Evolutionary conservation across 2,329 filamentous ascomycete genomes (phyloP).

Genomic region (Teratosphaeria destructans): DNA sequence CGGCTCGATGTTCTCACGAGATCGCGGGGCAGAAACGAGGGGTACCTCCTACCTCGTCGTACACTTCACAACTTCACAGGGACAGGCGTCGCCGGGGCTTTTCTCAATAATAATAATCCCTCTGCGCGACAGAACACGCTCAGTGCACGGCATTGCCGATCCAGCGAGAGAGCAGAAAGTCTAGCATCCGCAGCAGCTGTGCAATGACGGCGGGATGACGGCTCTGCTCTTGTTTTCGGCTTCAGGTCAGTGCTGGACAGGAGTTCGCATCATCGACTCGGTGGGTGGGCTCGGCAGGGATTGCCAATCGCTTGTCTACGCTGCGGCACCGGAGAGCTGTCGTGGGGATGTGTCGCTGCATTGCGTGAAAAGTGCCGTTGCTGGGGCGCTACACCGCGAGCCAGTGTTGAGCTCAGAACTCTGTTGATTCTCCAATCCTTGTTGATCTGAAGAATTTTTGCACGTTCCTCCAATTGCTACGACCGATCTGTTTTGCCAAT

Average conservation of each 20-base stretch:
- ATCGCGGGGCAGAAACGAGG: not conserved
- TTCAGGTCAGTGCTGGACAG: not conserved
- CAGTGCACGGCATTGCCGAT: not conserved
- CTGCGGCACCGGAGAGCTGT: not conserved
- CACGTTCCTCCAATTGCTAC: not conserved
- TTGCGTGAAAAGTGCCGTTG: not conserved
- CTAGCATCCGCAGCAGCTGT: not conserved
- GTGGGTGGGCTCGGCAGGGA: not conserved
- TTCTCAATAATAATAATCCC: not conserved
- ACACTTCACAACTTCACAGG: not conserved
- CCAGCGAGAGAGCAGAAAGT: not conserved
- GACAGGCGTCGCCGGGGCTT: not conserved
- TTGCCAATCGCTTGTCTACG: not conserved
- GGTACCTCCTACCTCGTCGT: not conserved
- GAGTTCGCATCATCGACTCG: not conserved
- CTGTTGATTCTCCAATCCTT: not conserved
- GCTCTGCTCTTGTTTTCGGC: not conserved
- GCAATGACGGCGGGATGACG: conserved; percentile 2
- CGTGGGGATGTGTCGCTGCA: not conserved
- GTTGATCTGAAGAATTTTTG: not conserved
- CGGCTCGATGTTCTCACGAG: not conserved
- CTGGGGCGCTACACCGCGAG: not conserved
- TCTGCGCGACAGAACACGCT: not conserved
- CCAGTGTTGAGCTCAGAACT: not conserved
- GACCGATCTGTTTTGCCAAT: not conserved